Evolutionary conservation across 352 stramenopile genomes (phyloP).

Genomic region (Phytophthora pisi): DNA sequence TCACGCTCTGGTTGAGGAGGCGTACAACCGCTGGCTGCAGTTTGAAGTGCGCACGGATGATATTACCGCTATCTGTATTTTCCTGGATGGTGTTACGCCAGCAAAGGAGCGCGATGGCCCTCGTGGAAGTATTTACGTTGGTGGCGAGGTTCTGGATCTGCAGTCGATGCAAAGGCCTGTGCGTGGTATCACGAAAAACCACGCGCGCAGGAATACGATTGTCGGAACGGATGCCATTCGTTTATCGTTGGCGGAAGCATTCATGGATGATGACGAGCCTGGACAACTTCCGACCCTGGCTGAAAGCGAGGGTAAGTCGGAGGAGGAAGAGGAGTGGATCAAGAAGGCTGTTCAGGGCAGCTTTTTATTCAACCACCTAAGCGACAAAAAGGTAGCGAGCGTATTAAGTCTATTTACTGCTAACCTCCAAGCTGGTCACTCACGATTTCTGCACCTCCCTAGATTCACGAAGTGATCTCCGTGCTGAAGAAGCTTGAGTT

Average conservation of each 20-base stretch:
- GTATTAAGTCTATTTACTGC: neutral
- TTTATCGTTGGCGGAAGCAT: constrained; percentile 68
- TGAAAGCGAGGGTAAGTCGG: constrained; percentile 63
- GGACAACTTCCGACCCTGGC: constrained; percentile 28
- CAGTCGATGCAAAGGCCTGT: constrained; percentile 87
- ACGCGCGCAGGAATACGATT: constrained; percentile 78
- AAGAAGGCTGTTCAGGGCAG: constrained; percentile 89
- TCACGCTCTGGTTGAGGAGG: constrained; percentile 89
- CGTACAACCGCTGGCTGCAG: constrained; percentile 94
- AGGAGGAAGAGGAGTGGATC: constrained; percentile 85
- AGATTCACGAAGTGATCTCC: constrained; percentile 88
- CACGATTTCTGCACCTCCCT: neutral
- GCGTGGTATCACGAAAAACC: constrained; percentile 68
- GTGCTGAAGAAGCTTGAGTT: constrained; percentile 87
- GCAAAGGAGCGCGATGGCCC: constrained; percentile 61
- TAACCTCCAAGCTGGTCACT: neutral
- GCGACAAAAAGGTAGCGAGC: constrained; percentile 72
- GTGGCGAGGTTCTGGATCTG: constrained; percentile 80
- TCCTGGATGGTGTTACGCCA: constrained; percentile 68
- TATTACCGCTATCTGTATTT: constrained; percentile 93
- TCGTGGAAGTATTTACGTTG: constrained; percentile 84
- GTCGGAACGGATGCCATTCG: constrained; percentile 86
- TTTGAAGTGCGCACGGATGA: constrained; percentile 96
- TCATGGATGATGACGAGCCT: constrained; percentile 44
- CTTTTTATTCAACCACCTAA: constrained; percentile 94